phyloP scores from a whole-genome alignment of 1,284 basidiomycete genomes.

The Sanghuangporus baumii region DNA sequence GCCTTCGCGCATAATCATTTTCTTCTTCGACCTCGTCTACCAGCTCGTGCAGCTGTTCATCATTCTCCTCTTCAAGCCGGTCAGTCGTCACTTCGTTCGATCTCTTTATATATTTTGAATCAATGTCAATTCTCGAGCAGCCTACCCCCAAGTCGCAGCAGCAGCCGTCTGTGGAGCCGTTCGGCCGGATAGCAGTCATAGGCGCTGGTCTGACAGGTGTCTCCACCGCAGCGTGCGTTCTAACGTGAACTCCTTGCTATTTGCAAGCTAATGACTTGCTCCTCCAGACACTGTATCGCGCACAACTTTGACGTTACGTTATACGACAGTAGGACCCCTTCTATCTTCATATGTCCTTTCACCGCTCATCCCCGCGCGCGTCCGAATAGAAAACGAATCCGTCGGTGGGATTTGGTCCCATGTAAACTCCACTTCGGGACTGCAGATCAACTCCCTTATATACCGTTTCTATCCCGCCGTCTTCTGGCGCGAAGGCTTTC shows the following conservation, averaged over 20 bases:
- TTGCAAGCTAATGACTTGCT: not conserved
- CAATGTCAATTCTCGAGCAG: slow-evolving; percentile 7
- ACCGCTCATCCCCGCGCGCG: not conserved
- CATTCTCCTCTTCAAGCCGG: slow-evolving; percentile 39
- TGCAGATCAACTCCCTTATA: slow-evolving; percentile 56
- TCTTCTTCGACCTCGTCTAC: slow-evolving; percentile 32
- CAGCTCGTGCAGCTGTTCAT: slow-evolving; percentile 33
- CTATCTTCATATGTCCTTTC: not conserved
- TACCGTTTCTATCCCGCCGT: slow-evolving; percentile 33
- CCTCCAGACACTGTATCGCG: slow-evolving; percentile 37
- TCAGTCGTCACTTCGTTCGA: slow-evolving; percentile 20
- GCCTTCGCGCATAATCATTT: slow-evolving; percentile 12
- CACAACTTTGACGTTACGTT: slow-evolving; percentile 53
- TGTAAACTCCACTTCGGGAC: slow-evolving; percentile 53
- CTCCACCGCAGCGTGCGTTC: slow-evolving; percentile 39
- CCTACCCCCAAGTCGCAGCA: slow-evolving; percentile 27
- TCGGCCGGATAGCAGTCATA: slow-evolving; percentile 45
- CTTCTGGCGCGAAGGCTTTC: slow-evolving; percentile 37
- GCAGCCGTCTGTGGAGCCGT: slow-evolving; percentile 24
- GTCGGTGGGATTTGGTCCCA: slow-evolving; percentile 57
- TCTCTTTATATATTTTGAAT: slow-evolving; percentile 8
- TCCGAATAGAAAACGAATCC: slow-evolving; percentile 22
- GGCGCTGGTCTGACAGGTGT: slow-evolving; percentile 48
- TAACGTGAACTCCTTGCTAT: not conserved
- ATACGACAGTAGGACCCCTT: slow-evolving; percentile 33